A percentile compares a stretch with the other conserved stretches of the same genome.
These are phyloP conservation scores for Delonix regia DNA, from an alignment of 306 rosid genomes.

Conservation along the genomic window DNA sequence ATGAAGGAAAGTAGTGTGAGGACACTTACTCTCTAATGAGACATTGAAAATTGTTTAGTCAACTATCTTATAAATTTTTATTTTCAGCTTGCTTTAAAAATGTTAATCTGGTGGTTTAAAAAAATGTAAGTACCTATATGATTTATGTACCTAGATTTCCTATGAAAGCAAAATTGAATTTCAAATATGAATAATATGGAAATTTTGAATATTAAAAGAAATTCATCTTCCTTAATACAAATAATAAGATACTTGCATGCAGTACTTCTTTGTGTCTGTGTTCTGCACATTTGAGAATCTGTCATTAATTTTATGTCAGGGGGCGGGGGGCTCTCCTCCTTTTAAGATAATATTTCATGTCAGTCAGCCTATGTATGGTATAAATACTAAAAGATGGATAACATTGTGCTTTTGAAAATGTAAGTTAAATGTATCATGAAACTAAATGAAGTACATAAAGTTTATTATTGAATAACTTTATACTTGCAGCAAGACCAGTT, in stretches of 20 bases:
- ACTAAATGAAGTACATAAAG: neutral
- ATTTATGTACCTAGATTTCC: neutral
- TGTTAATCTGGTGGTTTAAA: too few relatives aligned
- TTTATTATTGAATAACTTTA: slow-evolving; percentile 20
- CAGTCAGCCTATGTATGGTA: neutral
- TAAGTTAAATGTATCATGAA: neutral
- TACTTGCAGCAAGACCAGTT: slow-evolving; percentile 86
- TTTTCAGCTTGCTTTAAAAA: too few relatives aligned
- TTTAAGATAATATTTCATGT: neutral
- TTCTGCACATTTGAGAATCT: too few relatives aligned
- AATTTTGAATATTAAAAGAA: neutral
- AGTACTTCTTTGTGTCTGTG: neutral
- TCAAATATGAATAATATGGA: neutral
- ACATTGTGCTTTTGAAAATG: neutral
- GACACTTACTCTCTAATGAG: too few relatives aligned
- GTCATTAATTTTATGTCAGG: too few relatives aligned
- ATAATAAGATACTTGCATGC: neutral
- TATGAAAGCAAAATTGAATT: neutral
- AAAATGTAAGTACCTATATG: neutral
- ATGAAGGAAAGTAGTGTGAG: too few relatives aligned
- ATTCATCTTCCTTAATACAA: neutral
- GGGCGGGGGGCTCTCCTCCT: too few relatives aligned
- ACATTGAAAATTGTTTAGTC: too few relatives aligned
- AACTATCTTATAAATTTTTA: too few relatives aligned
- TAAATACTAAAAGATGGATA: neutral